Evolutionary conservation across 2,329 filamentous ascomycete species (phyloP).

Genomic region (Trichoderma sp.): DNA sequence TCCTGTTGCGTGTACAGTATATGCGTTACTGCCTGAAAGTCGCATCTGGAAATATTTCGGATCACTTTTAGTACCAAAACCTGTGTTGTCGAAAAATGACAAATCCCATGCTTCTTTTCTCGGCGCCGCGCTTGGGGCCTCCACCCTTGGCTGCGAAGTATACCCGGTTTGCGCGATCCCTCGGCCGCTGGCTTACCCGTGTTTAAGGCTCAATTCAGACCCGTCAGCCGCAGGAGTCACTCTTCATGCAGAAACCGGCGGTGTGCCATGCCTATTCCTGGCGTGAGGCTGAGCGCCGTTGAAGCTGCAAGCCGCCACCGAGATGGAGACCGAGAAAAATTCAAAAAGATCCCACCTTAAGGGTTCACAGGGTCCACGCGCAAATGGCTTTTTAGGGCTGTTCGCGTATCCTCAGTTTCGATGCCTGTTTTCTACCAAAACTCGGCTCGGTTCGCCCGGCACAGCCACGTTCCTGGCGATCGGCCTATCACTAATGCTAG

Average conservation of each 20-base stretch:
- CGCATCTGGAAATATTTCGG: neutral
- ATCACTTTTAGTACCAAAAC: neutral
- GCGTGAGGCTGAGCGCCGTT: slow-evolving; percentile 19
- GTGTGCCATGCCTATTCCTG: slow-evolving; percentile 2
- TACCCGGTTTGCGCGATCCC: neutral
- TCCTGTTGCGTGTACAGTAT: neutral
- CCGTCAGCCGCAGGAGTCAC: slow-evolving; percentile 14
- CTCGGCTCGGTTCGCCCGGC: neutral
- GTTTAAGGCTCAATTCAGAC: slow-evolving; percentile 17
- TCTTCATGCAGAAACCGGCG: slow-evolving; percentile 6
- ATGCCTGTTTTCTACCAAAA: neutral
- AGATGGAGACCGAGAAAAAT: neutral
- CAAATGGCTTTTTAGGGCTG: neutral
- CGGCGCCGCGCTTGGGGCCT: neutral
- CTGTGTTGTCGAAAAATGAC: neutral
- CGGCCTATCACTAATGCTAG: neutral
- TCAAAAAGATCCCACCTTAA: neutral
- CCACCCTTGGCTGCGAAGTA: slow-evolving; percentile 12
- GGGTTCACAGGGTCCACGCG: neutral
- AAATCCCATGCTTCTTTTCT: neutral
- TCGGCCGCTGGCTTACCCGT: neutral
- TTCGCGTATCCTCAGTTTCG: neutral
- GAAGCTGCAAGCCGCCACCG: neutral
- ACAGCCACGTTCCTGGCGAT: slow-evolving; percentile 16
- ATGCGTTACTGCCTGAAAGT: slow-evolving; percentile 16